These are phyloP conservation scores for Populus alba DNA, from an alignment of 345 rosid genomes.

Conservation along the genomic window DNA sequence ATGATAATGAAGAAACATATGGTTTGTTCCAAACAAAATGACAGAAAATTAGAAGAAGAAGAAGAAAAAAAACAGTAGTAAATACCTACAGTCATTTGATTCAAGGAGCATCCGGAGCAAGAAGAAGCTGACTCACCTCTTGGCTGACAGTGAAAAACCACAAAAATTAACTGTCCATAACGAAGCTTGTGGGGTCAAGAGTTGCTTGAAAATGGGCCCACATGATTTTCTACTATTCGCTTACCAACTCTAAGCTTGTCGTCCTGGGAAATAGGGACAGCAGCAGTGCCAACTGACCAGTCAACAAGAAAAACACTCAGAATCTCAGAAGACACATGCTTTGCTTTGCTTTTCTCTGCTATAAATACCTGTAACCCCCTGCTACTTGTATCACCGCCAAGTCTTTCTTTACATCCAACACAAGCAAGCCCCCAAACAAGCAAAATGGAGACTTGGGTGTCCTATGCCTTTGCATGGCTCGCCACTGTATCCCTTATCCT, in stretches of 20 bases:
- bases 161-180: not conserved
- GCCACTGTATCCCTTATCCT: conserved; percentile 37
- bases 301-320: no score
- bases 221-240: not conserved
- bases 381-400: not conserved
- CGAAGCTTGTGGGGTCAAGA: not conserved
- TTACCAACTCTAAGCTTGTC: not conserved
- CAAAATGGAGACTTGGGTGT: conserved; percentile 16
- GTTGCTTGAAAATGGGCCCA: not conserved
- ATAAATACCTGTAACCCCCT: not conserved
- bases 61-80: no score
- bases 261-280: not conserved
- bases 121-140: no score
- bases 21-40: no score
- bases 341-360: not conserved
- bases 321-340: not conserved
- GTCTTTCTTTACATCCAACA: not conserved
- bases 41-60: no score
- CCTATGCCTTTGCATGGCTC: conserved; percentile 21
- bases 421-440: not conserved
- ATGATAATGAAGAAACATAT: no score
- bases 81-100: no score
- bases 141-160: no score
- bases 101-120: no score
- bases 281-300: not conserved